Percentiles rank a stretch among this genome's conserved stretches.
Conservation (phyloP, 345 rosid genomes). For the Salix koriyanagi region DNA sequence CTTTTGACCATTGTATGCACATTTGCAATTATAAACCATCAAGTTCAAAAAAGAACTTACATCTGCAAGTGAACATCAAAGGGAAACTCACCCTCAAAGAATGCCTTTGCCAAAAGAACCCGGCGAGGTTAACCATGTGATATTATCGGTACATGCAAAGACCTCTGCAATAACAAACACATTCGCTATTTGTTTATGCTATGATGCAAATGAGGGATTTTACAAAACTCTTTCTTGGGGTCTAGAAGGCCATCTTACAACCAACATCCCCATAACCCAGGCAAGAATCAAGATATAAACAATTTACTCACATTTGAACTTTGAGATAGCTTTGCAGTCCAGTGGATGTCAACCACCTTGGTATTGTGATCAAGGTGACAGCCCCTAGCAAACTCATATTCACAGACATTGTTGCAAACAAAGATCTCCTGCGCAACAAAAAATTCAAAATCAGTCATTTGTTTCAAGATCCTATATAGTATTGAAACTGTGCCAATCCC, state of each 20-base stretch:
- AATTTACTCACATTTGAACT: background rate
- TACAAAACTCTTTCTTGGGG: background rate
- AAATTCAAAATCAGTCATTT: background rate
- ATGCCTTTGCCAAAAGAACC: slow-evolving; percentile 15
- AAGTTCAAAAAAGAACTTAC: background rate
- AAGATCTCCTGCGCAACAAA: slow-evolving; percentile 1
- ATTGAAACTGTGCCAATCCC: background rate
- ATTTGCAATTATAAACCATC: background rate
- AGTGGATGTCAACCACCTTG: background rate
- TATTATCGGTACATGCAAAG: background rate
- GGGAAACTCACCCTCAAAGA: background rate
- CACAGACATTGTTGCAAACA: background rate
- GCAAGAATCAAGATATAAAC: background rate
- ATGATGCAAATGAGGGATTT: background rate
- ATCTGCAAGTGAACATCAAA: background rate
- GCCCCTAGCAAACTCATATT: background rate
- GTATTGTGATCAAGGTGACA: background rate
- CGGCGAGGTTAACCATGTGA: slow-evolving; percentile 14
- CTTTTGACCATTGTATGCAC: background rate
- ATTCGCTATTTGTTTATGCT: background rate
- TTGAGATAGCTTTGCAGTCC: background rate
- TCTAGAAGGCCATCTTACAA: background rate
- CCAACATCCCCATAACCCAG: background rate
- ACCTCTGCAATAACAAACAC: background rate
- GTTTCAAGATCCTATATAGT: background rate